Evolutionary conservation across 2,329 filamentous ascomycete genomes (phyloP).

Genomic region (Mariannaea sp.): DNA sequence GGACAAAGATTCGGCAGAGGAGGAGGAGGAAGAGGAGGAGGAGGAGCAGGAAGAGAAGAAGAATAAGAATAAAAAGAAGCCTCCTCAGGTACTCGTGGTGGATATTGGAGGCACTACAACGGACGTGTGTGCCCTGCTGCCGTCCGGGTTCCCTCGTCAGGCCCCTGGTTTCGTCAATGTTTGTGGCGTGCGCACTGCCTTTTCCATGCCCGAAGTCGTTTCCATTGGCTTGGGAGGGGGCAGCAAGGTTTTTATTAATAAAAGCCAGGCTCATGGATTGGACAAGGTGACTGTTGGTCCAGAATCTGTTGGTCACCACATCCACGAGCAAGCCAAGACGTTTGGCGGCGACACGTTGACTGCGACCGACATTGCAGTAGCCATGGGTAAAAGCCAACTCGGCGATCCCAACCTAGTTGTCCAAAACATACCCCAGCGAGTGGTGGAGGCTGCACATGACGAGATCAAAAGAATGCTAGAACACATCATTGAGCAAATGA

Average conservation of each 20-base stretch:
- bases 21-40: too few relatives aligned
- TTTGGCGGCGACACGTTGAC: slow-evolving; percentile 61
- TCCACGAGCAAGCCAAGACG: slow-evolving; percentile 52
- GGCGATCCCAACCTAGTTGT: slow-evolving; percentile 42
- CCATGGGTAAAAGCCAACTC: slow-evolving; percentile 39
- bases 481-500: slow-evolving; percentile 59
- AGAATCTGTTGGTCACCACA: slow-evolving; percentile 58
- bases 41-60: too few relatives aligned
- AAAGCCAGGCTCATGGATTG: too few relatives aligned
- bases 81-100: slow-evolving; percentile 54
- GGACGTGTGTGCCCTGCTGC: slow-evolving; percentile 61
- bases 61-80: too few relatives aligned
- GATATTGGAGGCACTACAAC: slow-evolving; percentile 67
- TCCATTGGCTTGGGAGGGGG: slow-evolving; percentile 63
- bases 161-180: slow-evolving; percentile 63
- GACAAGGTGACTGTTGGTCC: slow-evolving; percentile 55
- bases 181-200: slow-evolving; percentile 63
- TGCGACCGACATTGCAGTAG: slow-evolving; percentile 57
- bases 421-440: slow-evolving; percentile 27
- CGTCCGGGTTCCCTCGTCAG: slow-evolving; percentile 64
- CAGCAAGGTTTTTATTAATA: slow-evolving; percentile 38
- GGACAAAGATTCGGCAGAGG: too few relatives aligned
- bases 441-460: slow-evolving; percentile 32
- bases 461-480: slow-evolving; percentile 55
- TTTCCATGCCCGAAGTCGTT: slow-evolving; percentile 60